Conservation (phyloP, 2,329 filamentous ascomycete species). For the Didymella arachidicola region DNA sequence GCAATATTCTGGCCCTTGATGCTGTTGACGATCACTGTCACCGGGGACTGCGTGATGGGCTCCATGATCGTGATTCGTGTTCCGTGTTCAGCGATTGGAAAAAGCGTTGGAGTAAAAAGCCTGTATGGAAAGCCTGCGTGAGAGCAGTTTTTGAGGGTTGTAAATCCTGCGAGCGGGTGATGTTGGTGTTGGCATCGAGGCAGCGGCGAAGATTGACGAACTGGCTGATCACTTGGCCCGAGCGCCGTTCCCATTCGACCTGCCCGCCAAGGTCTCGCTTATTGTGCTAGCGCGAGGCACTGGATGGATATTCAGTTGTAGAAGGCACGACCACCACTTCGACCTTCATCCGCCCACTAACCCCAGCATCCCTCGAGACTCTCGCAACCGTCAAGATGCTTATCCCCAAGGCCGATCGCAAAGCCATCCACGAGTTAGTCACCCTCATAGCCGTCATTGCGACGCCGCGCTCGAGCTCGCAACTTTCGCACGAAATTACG, state of each 20-base stretch:
- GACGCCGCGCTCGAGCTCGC: conserved; percentile 36
- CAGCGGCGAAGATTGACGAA: conserved; percentile 19
- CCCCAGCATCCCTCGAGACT: conserved; percentile 35
- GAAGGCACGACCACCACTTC: conserved; percentile 8
- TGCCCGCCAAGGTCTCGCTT: conserved; percentile 20
- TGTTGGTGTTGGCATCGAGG: conserved; percentile 8
- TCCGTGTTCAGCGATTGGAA: not conserved
- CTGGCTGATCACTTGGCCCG: conserved; percentile 8
- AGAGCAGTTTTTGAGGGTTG: not conserved
- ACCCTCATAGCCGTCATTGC: conserved; percentile 29
- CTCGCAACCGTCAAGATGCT: conserved; percentile 67
- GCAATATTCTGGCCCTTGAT: conserved; percentile 85
- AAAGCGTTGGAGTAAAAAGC: not conserved
- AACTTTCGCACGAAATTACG: conserved; percentile 41
- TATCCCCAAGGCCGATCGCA: conserved; percentile 99
- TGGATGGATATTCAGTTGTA: conserved; percentile 22
- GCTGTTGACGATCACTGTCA: conserved; percentile 76
- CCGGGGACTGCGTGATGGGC: conserved; percentile 31
- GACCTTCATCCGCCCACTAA: conserved; percentile 24
- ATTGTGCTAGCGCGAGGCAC: conserved; percentile 21
- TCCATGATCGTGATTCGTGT: conserved; percentile 28
- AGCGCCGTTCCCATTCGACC: conserved; percentile 10
- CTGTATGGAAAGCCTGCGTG: not conserved
- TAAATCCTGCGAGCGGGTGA: not conserved
- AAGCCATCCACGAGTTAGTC: conserved; percentile 99